phyloP scores from a whole-genome alignment of 2,329 filamentous ascomycete species.

The Neurospora crassa region DNA sequence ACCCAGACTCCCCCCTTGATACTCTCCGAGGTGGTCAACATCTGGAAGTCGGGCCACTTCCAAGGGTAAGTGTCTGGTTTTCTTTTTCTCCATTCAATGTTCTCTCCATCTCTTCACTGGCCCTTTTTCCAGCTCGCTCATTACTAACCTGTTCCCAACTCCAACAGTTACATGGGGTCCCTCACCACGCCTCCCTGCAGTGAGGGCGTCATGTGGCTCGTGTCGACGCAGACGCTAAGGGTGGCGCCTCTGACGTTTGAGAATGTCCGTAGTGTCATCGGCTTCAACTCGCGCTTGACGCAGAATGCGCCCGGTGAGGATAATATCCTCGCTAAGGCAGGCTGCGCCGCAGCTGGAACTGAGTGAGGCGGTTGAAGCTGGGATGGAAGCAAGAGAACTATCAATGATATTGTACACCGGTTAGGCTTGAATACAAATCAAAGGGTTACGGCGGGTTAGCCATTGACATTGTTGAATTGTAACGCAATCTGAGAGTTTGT shows the following conservation, averaged over 20 bases:
- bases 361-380: not conserved
- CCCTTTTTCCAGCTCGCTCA: not conserved
- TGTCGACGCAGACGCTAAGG: conserved; percentile 32
- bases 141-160: not conserved
- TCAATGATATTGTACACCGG: not conserved
- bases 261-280: conserved; percentile 32
- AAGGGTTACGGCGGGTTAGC: not conserved
- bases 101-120: not conserved
- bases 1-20: conserved; percentile 31
- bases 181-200: conserved; percentile 41
- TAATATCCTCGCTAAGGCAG: conserved; percentile 24
- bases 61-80: conserved; percentile 23
- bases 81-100: not conserved
- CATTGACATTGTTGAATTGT: not conserved
- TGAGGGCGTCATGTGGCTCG: conserved; percentile 38
- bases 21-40: conserved; percentile 32
- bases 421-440: not conserved
- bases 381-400: not conserved
- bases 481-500: not conserved
- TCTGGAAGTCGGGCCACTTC: conserved; percentile 28
- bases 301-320: conserved; percentile 31
- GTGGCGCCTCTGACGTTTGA: conserved; percentile 29
- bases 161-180: conserved; percentile 33
- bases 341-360: not conserved
- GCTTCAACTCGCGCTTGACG: conserved; percentile 37